Evolutionary conservation across 768 basidiomycete species (phyloP).

Genomic region (Terana coerulea): DNA sequence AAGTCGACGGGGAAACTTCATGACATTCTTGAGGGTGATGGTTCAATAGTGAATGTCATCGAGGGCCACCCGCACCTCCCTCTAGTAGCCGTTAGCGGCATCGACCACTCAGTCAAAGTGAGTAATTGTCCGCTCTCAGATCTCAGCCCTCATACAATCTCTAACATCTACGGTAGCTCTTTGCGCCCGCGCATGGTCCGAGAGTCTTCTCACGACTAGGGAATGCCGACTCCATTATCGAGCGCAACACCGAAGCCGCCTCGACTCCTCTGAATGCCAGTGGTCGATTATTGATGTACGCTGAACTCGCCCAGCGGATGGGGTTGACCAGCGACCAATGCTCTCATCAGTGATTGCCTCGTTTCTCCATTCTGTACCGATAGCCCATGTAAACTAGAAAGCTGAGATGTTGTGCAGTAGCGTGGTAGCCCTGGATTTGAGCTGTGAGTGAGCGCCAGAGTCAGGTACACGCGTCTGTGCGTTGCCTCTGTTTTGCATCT

Average conservation of each 20-base stretch:
- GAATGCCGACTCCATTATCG: constrained; percentile 51
- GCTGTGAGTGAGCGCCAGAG: background rate
- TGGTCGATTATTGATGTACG: constrained; percentile 30
- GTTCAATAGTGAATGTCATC: constrained; percentile 78
- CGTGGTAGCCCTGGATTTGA: background rate
- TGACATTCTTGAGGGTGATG: constrained; percentile 83
- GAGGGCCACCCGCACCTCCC: constrained; percentile 80
- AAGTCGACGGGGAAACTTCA: constrained; percentile 61
- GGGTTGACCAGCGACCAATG: constrained; percentile 12
- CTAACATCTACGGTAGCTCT: constrained; percentile 42
- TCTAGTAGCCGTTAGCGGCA: constrained; percentile 81
- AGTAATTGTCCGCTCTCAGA: constrained; percentile 11
- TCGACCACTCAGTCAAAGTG: constrained; percentile 83
- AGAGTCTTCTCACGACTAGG: constrained; percentile 53
- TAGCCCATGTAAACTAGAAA: background rate
- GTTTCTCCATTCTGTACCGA: background rate
- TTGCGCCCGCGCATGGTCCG: constrained; percentile 48
- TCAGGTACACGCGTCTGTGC: constrained; percentile 9
- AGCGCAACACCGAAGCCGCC: constrained; percentile 44
- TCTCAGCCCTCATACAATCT: background rate
- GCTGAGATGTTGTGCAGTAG: background rate
- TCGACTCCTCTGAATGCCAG: constrained; percentile 24
- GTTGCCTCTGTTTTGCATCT: constrained; percentile 9
- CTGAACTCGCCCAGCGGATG: constrained; percentile 17
- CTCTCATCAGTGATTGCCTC: constrained; percentile 12